Evolutionary conservation across 768 basidiomycete genomes (phyloP).

Genomic region (Russula brevipes): DNA sequence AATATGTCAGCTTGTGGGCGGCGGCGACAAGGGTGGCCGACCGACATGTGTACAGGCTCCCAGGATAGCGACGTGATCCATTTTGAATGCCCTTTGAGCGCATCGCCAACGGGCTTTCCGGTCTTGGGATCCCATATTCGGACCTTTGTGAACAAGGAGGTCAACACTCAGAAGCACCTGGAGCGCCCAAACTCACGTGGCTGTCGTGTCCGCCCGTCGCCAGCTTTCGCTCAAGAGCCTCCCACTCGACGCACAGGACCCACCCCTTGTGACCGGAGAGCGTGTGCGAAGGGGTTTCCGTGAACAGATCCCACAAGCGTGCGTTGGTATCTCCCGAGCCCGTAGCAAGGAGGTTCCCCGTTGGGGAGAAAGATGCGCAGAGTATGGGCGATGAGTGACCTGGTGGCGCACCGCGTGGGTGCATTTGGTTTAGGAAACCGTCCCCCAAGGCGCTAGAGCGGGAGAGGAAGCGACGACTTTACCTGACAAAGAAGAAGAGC

Average conservation of each 20-base stretch:
- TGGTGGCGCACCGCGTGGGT: constrained; percentile 28
- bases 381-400: constrained; percentile 91
- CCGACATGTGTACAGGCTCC: constrained; percentile 93
- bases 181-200: constrained; percentile 51
- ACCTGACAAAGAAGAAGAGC: constrained; percentile 89
- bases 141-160: constrained; percentile 38
- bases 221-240: constrained; percentile 82
- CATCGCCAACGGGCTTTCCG: constrained; percentile 83
- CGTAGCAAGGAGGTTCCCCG: constrained; percentile 84
- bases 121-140: constrained; percentile 92
- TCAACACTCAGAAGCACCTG: neutral
- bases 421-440: neutral
- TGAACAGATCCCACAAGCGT: constrained; percentile 90
- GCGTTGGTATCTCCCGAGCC: constrained; percentile 93
- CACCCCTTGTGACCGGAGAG: constrained; percentile 88
- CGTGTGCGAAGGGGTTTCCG: constrained; percentile 85
- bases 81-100: constrained; percentile 88
- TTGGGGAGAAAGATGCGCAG: constrained; percentile 94
- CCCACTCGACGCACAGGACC: constrained; percentile 98
- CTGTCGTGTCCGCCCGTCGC: constrained; percentile 95
- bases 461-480: constrained; percentile 26
- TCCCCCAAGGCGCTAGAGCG: neutral
- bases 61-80: constrained; percentile 94
- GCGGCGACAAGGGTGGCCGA: constrained; percentile 15
- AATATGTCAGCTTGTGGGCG: constrained; percentile 5